phyloP scores from a whole-genome alignment of 345 rosid genomes.

The Noccaea caerulescens region DNA sequence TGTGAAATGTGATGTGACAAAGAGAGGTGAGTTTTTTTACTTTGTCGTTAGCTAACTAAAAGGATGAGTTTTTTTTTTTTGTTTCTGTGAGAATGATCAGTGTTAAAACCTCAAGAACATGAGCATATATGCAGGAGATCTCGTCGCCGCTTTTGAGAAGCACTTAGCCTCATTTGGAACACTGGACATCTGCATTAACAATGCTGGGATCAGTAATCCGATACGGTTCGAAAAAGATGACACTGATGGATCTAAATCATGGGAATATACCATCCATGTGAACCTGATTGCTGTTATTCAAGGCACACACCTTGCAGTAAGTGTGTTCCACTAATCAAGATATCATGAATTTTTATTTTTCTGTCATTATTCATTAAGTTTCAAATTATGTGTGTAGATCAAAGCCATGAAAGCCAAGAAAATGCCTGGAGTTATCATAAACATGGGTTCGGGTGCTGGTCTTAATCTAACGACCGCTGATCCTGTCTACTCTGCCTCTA shows the following conservation, averaged over 20 bases:
- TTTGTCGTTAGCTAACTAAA: too few species aligned
- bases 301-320: conserved; percentile 82
- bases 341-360: too few species aligned
- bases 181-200: conserved; percentile 78
- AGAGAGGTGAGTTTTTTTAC: conserved; percentile 47
- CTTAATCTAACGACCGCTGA: conserved; percentile 71
- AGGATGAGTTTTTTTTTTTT: neutral
- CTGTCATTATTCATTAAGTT: neutral
- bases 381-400: conserved; percentile 51
- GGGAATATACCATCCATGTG: conserved; percentile 72
- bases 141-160: conserved; percentile 73
- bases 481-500: conserved; percentile 75
- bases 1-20: conserved; percentile 75
- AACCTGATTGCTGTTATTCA: conserved; percentile 68
- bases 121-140: conserved; percentile 53
- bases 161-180: conserved; percentile 80
- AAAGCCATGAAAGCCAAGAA: conserved; percentile 66
- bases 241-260: conserved; percentile 69
- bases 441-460: conserved; percentile 85
- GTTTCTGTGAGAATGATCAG: neutral
- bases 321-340: conserved; percentile 1
- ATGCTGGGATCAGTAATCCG: conserved; percentile 64
- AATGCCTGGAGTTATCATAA: conserved; percentile 90
- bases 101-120: neutral
- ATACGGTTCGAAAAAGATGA: conserved; percentile 57